Base-by-base conservation (phyloP, 331 rosid species). In the Cydonia oblonga region DNA sequence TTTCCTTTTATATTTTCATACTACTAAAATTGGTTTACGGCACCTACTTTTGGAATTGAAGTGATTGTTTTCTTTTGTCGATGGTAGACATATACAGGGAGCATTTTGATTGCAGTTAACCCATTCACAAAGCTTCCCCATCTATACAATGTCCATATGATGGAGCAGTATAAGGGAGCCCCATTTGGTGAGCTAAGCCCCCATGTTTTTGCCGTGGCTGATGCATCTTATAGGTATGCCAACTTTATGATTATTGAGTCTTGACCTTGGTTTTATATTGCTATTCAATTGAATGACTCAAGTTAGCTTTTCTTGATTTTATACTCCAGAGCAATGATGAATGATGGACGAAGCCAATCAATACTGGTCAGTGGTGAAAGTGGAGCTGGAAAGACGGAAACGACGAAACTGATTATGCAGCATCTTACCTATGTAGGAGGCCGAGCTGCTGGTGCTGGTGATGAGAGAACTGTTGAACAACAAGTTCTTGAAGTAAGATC, bases 321-420 rank as follows among this genome's bases (percentile, higher is more conserved):
- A 76, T 86, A 82, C 79, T 86, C 32, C 84, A 95, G 99, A 83
- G 99, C 97, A 81, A 95, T 95, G 99, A 79, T 88, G 92, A 83
- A 80, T 81, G 96, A 91, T 60, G 81, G 85, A 75, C 84, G 69
- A 83, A 95, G 96, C 73, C 99, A 95, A 74, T 95, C 97, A 74
- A 95, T 95, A 81, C 80, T 95, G 68, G 99, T 95, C 70, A 95
- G 97, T 64, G 99, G 99, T 72, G 99, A 95, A 86, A 95, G 99
- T 84, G 97, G 99, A 5, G 97, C 99, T 28, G 97, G 99, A 71
- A 95, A 95, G 87, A 95, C 99, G 12, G 99, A 95, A 93, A 91
- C 97, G 22, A 95, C 99, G 53, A 95, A 95, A 83, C 79, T 95
- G 81, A 95, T 95, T 57, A 91, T 95, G 97, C 98, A 95, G 82